A percentile compares a stretch with the other conserved stretches of the same genome.
phyloP scores from a whole-genome alignment of 805 yeast genomes.

The Jamesozyma jinghongensis region DNA sequence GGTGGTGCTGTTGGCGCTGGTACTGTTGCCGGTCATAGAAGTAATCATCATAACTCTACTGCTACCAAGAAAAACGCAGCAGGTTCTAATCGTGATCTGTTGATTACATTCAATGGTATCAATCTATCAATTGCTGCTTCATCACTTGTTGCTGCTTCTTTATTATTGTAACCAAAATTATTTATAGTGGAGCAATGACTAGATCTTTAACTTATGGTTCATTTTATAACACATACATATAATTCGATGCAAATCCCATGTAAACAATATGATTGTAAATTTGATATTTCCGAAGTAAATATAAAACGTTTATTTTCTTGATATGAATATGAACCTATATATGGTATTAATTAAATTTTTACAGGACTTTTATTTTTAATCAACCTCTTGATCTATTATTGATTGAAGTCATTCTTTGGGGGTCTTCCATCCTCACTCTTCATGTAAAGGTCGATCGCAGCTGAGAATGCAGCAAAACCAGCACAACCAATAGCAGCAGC shows the following conservation, averaged over 20 bases:
- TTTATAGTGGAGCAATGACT: no score
- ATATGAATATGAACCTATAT: no score
- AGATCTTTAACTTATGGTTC: no score
- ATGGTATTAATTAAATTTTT: no score
- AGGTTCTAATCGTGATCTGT: not conserved
- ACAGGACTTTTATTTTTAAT: no score
- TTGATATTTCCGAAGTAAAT: no score
- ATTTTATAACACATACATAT: no score
- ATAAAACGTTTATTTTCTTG: no score
- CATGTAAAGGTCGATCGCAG: constrained; percentile 80
- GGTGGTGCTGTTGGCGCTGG: constrained; percentile 7
- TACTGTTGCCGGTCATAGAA: constrained; percentile 18
- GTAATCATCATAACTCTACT: constrained; percentile 1
- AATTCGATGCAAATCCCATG: no score
- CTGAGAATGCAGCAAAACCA: constrained; percentile 92
- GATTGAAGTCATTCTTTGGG: constrained; percentile 81
- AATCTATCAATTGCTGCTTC: constrained; percentile 1
- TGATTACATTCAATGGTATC: not conserved
- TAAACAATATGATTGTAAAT: no score
- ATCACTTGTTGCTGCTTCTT: not conserved
- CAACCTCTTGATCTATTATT: constrained; percentile 29
- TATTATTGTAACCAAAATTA: constrained; percentile 1
- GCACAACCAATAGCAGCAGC: constrained; percentile 91
- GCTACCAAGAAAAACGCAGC: constrained; percentile 1
- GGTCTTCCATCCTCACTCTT: constrained; percentile 76